Base-by-base conservation (phyloP, 352 stramenopile species). In the Pythium folliculosum region DNA sequence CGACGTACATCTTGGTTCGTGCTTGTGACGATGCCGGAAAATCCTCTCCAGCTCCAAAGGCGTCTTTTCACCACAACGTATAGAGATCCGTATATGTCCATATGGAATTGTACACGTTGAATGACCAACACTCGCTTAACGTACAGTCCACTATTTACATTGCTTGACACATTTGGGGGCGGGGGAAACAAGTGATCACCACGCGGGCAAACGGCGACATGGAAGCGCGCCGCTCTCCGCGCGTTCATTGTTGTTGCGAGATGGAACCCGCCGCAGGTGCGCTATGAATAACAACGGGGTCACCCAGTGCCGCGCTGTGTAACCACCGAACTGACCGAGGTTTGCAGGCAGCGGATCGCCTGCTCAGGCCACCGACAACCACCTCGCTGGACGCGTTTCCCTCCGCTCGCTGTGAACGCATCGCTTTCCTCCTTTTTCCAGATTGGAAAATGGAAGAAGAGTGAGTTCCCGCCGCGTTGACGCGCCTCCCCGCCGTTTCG, bases 1-100 rank as follows among this genome's bases (percentile, higher is more conserved):
- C 82, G 13, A 91, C 81, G 62, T 92, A 91, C 84, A 92, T 92
- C 14, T n/a, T 49, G 25, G 6, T 8, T 30, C 13, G n/a, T n/a
- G 48, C 19, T 44, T 14, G 8, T 13, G 38, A 19, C 6, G 5
- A 7, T 7, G 5, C 9, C 9, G 14, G 14, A 17, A 16, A 44
- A 44, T 19, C 14, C n/a, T n/a, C n/a, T n/a, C 38, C 38, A 44
- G 17, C 6, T 44, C 6, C 3, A 16, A 13, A 16, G 22, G 25
- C 10, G 14, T 17, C 3, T 27, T 14, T 44, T 44, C 27, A 3
- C 6, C 23, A 19, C 40, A 47, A 35, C 37, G n/a, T 17, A 13
- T 0, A 35, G 1, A 43, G 27, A 25, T 71, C 57, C 9, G 48
- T 63, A 63, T 54, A 63, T 13, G 58, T 72, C 59, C 60, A 72